phyloP scores from a whole-genome alignment of 148 eudicot genomes.

The Rhododendron ferrugineum region DNA sequence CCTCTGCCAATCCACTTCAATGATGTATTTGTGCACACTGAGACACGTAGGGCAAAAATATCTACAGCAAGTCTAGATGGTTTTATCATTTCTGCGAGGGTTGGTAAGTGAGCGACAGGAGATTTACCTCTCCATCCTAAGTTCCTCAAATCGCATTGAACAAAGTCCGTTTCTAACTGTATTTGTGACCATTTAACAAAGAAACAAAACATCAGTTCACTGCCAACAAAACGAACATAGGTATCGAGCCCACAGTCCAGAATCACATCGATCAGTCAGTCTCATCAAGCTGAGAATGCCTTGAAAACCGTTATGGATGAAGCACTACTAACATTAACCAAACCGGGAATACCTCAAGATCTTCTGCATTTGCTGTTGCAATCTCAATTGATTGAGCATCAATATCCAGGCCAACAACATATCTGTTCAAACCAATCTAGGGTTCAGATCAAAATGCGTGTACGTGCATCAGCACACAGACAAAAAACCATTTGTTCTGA shows the following conservation, averaged over 20 bases:
- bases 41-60: not conserved
- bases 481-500: not conserved
- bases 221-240: not conserved
- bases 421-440: slow-evolving; percentile 42
- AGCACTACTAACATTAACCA: not conserved
- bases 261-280: not conserved
- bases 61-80: not conserved
- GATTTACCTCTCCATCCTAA: slow-evolving; percentile 55
- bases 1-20: not conserved
- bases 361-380: slow-evolving; percentile 75
- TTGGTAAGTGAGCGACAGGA: not conserved
- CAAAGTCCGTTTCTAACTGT: slow-evolving; percentile 74
- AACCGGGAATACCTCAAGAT: slow-evolving; percentile 62
- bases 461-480: not conserved
- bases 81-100: not conserved
- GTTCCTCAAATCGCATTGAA: slow-evolving; percentile 61
- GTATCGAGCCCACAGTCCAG: not conserved
- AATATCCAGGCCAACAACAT: slow-evolving; percentile 78
- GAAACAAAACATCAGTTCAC: slow-evolving; percentile 1
- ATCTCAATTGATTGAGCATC: slow-evolving; percentile 79
- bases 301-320: not conserved
- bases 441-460: not conserved
- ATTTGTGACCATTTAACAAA: slow-evolving; percentile 15
- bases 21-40: not conserved
- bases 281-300: not conserved